These are phyloP conservation scores for Prunus mongolica DNA, from an alignment of 306 rosid genomes.

Conservation along the genomic window DNA sequence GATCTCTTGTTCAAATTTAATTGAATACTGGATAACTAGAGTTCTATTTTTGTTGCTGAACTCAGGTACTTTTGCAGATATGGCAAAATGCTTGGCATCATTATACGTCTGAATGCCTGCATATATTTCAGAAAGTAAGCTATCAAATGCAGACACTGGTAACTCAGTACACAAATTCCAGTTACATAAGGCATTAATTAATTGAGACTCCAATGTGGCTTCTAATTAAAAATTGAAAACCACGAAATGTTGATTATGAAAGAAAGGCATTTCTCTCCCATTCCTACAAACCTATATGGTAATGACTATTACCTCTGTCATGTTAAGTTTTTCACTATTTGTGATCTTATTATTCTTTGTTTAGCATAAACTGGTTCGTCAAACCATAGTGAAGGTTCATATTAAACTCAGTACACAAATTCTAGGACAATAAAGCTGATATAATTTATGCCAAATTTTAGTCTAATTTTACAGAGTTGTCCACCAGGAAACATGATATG, in stretches of 20 bases:
- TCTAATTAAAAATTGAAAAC: background rate
- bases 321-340: background rate
- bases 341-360: background rate
- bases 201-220: background rate
- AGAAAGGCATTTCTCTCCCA: background rate
- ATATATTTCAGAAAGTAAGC: slow-evolving; percentile 11
- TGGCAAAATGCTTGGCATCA: slow-evolving; percentile 81
- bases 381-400: too few relatives aligned
- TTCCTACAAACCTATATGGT: background rate
- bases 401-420: background rate
- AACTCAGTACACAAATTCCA: background rate
- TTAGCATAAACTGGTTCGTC: background rate
- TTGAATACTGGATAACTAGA: slow-evolving; percentile 72
- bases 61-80: slow-evolving; percentile 78
- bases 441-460: background rate
- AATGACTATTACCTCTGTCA: background rate
- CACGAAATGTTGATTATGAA: background rate
- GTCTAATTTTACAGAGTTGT: background rate
- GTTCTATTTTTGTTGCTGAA: slow-evolving; percentile 68
- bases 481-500: background rate
- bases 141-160: background rate
- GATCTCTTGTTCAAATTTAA: slow-evolving; percentile 80
- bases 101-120: slow-evolving; percentile 79
- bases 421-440: background rate
- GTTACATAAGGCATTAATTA: background rate